A percentile compares a stretch with the other conserved stretches of the same genome.
Evolutionary conservation across 129 eudicot genomes (phyloP).

Genomic region (Centella asiatica): DNA sequence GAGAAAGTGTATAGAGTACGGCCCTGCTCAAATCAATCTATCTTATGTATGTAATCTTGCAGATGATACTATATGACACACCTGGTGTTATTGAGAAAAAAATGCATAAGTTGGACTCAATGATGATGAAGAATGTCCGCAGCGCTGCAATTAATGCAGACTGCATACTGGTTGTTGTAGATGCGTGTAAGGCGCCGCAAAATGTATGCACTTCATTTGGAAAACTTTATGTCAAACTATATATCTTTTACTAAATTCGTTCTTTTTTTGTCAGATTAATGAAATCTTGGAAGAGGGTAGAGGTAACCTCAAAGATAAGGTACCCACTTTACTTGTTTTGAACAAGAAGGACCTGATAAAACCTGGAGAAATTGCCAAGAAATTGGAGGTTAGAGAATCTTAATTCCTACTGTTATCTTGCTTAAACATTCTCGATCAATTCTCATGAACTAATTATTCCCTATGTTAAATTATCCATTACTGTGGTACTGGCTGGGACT

Average conservation of each 20-base stretch:
- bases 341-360: conserved; percentile 95
- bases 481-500: background rate
- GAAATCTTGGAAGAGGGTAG: conserved; percentile 74
- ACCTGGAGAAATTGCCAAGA: conserved; percentile 98
- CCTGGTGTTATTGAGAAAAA: conserved; percentile 97
- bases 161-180: conserved; percentile 86
- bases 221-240: background rate
- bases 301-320: conserved; percentile 50
- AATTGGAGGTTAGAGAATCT: conserved; percentile 49
- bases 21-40: too few species aligned
- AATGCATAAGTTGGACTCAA: conserved; percentile 89
- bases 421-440: background rate
- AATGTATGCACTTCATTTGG: conserved; percentile 34
- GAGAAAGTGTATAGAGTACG: too few species aligned
- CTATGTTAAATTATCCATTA: background rate
- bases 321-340: conserved; percentile 79
- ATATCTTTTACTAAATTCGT: conserved; percentile 13
- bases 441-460: background rate
- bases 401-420: background rate
- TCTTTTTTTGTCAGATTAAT: conserved; percentile 48
- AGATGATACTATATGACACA: conserved; percentile 95
- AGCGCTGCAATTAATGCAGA: conserved; percentile 86
- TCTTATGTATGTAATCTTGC: conserved; percentile 20
- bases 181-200: conserved; percentile 80
- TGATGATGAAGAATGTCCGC: conserved; percentile 99